Evolutionary conservation across 768 basidiomycete genomes (phyloP).

Genomic region (Trametes cingulata): DNA sequence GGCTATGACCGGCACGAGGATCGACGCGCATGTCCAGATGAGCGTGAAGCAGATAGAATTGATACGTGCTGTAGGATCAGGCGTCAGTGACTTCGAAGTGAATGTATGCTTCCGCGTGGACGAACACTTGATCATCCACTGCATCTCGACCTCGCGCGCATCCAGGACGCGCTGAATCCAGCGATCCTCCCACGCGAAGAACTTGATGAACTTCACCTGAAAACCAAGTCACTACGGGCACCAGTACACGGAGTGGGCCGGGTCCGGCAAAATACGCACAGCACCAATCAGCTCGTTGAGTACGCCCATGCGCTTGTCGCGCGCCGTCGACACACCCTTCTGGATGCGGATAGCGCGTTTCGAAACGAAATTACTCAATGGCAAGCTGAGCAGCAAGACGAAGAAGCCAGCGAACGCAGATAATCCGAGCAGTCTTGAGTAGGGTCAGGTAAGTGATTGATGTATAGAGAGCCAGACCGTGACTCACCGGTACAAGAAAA

Average conservation of each 20-base stretch:
- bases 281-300: constrained; percentile 77
- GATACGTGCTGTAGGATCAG: constrained; percentile 53
- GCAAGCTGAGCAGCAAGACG: constrained; percentile 68
- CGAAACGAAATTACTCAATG: constrained; percentile 68
- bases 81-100: too few species aligned
- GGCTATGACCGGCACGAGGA: constrained; percentile 76
- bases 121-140: constrained; percentile 73
- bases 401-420: constrained; percentile 78
- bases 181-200: constrained; percentile 78
- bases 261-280: too few species aligned
- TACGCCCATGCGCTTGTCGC: constrained; percentile 80
- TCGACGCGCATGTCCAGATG: constrained; percentile 76
- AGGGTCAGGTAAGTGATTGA: background rate
- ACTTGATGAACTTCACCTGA: constrained; percentile 76
- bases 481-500: constrained; percentile 74
- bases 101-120: too few species aligned
- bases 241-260: too few species aligned
- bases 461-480: background rate
- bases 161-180: constrained; percentile 71
- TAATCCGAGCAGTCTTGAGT: constrained; percentile 58
- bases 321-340: constrained; percentile 57
- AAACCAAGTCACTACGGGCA: background rate
- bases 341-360: constrained; percentile 60
- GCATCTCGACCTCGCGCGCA: constrained; percentile 67
- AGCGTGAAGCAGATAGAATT: constrained; percentile 72